A percentile compares a stretch with the other conserved stretches of the same genome.
Conservation (phyloP, 2,329 filamentous ascomycete species). For the Pseudofabraea citricarpa region DNA sequence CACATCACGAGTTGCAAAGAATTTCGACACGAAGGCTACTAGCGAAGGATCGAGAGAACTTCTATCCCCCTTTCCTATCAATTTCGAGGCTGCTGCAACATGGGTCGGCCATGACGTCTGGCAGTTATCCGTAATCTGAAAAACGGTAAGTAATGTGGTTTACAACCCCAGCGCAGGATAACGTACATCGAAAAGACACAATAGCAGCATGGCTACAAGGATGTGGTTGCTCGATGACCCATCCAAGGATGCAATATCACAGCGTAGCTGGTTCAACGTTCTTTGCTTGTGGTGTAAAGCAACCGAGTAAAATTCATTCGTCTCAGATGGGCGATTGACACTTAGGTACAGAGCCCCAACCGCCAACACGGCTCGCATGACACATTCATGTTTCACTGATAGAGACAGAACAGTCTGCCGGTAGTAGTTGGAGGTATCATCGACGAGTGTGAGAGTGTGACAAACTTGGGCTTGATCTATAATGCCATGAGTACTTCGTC, state of each 20-base stretch:
- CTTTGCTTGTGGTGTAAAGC: constrained; percentile 10
- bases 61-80: constrained; percentile 1
- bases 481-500: not conserved
- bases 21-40: constrained; percentile 10
- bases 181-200: constrained; percentile 12
- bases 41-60: constrained; percentile 7
- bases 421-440: constrained; percentile 11
- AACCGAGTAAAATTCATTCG: constrained; percentile 8
- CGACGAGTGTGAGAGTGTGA: constrained; percentile 9
- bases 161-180: not conserved
- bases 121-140: constrained; percentile 11
- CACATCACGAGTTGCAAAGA: constrained; percentile 12
- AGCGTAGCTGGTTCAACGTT: constrained; percentile 6
- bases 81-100: constrained; percentile 9
- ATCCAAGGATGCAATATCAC: constrained; percentile 4
- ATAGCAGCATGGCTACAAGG: constrained; percentile 8
- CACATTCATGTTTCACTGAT: constrained; percentile 6
- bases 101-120: constrained; percentile 11
- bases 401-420: constrained; percentile 9
- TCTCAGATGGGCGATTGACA: constrained; percentile 3
- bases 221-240: constrained; percentile 7
- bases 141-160: too few relatives aligned
- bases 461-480: constrained; percentile 10
- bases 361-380: constrained; percentile 8
- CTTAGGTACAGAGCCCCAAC: constrained; percentile 9